These are phyloP conservation scores for Oryza meyeriana DNA, from an alignment of 176 grass and related monocot genomes.

Conservation along the genomic window DNA sequence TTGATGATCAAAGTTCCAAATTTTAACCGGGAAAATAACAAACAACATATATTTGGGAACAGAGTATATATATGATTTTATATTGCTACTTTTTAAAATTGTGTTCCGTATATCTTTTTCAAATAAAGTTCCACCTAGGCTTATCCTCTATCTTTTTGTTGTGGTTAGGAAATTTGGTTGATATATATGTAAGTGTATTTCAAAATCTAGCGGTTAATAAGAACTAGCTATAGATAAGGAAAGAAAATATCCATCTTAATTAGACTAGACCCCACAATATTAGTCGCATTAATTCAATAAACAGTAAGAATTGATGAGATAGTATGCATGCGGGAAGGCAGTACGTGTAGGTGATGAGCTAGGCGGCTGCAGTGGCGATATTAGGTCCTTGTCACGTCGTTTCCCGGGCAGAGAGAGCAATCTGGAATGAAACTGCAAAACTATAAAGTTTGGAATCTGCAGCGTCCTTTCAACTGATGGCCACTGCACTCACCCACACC, in stretches of 20 bases:
- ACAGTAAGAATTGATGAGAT: background rate
- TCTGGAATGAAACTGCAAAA: background rate
- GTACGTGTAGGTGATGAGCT: background rate
- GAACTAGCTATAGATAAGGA: too few species aligned
- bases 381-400: conserved; percentile 11
- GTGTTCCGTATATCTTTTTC: too few species aligned
- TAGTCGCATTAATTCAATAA: background rate
- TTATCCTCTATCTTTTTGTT: too few species aligned
- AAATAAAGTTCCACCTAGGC: too few species aligned
- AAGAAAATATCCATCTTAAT: background rate
- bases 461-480: background rate
- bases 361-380: background rate
- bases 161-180: too few species aligned
- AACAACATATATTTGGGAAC: too few species aligned
- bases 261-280: background rate
- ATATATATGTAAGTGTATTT: too few species aligned
- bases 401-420: background rate
- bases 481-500: background rate
- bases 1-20: too few species aligned
- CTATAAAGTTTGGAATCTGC: background rate
- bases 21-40: too few species aligned
- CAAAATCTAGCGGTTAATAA: background rate
- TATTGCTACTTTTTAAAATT: too few species aligned
- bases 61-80: too few species aligned
- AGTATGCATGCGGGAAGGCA: background rate